Base-by-base conservation (phyloP, 441 rosid species). In the Eruca vesicaria region DNA sequence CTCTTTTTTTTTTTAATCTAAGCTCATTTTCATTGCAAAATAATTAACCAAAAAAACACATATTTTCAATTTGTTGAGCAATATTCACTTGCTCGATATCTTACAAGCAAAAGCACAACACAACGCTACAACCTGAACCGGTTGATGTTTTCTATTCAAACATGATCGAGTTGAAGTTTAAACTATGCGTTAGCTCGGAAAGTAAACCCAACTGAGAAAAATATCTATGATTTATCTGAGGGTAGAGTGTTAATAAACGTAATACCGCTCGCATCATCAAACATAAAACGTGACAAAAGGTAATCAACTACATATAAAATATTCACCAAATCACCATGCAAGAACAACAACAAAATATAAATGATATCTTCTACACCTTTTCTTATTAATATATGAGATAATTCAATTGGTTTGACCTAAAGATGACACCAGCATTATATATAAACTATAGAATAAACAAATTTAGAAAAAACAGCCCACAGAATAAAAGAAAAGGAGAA, bases 291-390 rank as follows among this genome's bases (percentile, higher is more conserved):
- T 75, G 74, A 6, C 21, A 19, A 10, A 32, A 62, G 12, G 58
- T 38, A 48, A 75, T 61, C 58, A 69, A 33, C 36, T 9, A 50
- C 36, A 52, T 53, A 1, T 14, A 57, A 53, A 63, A 2, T 63
- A 69, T 63, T 63, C 62, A 57, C 16, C 61, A 12, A 56, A 56
- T 56, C 69, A 70, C 75, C 79, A 69, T 76, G 68, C 68, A 60
- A 55, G 70, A 55, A 15, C 19, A 38, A 33, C 53, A 10, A 29
- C 59, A 45, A 33, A 1, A 35, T 15, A 45, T 66, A 64, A 43
- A 31, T 31, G n/a, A 33, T 57, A 15, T 55, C 0, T 32, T 2
- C 23, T 26, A 5, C 8, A 53, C 53, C 0, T 62, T 59, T 61
- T 61, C 33, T 14, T 23, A 19, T 12, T 55, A n/a, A n/a, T n/a